Base-by-base conservation (phyloP, 805 yeast genomes). In the Wickerhamiella domercqiae region DNA sequence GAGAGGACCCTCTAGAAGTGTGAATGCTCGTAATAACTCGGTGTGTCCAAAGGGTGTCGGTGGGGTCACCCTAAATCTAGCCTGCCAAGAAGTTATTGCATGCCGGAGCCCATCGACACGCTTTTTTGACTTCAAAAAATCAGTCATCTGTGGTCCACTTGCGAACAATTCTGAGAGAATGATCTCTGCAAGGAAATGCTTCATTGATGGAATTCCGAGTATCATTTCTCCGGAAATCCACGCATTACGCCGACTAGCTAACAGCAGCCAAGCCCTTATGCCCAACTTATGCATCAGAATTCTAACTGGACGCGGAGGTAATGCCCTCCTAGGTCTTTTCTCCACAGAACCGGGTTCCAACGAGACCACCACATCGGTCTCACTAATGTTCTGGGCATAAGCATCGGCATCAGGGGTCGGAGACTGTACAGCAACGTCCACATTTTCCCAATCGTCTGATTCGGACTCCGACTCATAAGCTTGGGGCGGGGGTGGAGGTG, bases 31-130 rank as follows among this genome's bases (percentile, higher is more conserved):
- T 5, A 54, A 49, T 52, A 46, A 15, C 13, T 43, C 41, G 13
- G 40, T 46, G 13, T 48, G 47, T 4, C 49, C 54, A 1, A 56
- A 48, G 52, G 43, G 57, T 37, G 58, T 64, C 42, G 46, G 55
- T 1, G 56, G 48, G 0, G 68, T 61, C 1, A 77, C 64, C 14
- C 63, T 67, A 51, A 74, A 79, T 42, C 62, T 62, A 9, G 57
- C 56, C 17, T 63, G 52, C 80, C 93, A 90, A 25, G 64, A 59
- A 13, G 60, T 63, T 74, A 79, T 70, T 1, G 79, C 55, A 43
- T 71, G 73, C 32, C 76, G 65, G n/a, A 90, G 49, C 0, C 87
- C 81, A 53, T 83, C 95, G 2, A 86, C 61, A 22, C 90, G 65
- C 46, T 72, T 66, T 38, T 93, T 62, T 0, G 93, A 63, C 41